Conservation (phyloP, 2,329 filamentous ascomycete genomes). For the Dactylella cylindrospora region DNA sequence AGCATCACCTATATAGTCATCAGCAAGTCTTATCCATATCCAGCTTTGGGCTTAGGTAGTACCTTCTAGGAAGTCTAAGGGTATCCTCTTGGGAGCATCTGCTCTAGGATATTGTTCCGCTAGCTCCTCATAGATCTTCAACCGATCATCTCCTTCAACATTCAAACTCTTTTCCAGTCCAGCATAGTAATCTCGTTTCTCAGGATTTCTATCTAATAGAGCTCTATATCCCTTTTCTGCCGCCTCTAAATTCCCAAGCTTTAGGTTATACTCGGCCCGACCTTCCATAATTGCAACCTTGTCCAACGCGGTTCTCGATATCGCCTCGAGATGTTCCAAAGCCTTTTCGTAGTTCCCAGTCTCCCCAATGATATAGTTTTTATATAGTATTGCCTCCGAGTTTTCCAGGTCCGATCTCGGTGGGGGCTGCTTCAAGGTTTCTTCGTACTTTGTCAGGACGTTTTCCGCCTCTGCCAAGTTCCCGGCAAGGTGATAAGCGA, state of each 20-base stretch:
- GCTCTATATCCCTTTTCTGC: conserved; percentile 78
- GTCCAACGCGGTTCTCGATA: conserved; percentile 77
- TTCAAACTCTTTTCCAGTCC: conserved; percentile 70
- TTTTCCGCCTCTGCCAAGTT: conserved; percentile 84
- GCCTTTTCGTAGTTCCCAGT: conserved; percentile 79
- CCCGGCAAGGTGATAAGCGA: conserved; percentile 88
- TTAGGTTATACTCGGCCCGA: conserved; percentile 78
- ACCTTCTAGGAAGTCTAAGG: conserved; percentile 83
- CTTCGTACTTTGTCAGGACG: conserved; percentile 86
- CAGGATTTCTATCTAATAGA: conserved; percentile 81
- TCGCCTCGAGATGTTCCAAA: conserved; percentile 77
- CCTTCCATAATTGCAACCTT: conserved; percentile 81
- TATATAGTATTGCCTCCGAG: conserved; percentile 91
- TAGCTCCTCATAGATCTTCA: conserved; percentile 78
- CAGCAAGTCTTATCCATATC: conserved; percentile 11
- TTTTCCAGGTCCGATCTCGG: conserved; percentile 79
- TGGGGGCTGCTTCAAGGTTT: conserved; percentile 74
- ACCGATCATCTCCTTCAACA: conserved; percentile 64
- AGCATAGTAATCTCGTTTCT: conserved; percentile 83
- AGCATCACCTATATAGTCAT: conserved; percentile 61
- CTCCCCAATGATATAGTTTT: conserved; percentile 91
- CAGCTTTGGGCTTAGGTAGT: no score
- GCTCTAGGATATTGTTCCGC: conserved; percentile 77
- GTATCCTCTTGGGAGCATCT: conserved; percentile 82
- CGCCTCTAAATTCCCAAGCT: conserved; percentile 74